Evolutionary conservation across 805 yeast species (phyloP), one percentile per base, ranked within the genome.

Genomic region (Lipomyces starkeyi): DNA sequence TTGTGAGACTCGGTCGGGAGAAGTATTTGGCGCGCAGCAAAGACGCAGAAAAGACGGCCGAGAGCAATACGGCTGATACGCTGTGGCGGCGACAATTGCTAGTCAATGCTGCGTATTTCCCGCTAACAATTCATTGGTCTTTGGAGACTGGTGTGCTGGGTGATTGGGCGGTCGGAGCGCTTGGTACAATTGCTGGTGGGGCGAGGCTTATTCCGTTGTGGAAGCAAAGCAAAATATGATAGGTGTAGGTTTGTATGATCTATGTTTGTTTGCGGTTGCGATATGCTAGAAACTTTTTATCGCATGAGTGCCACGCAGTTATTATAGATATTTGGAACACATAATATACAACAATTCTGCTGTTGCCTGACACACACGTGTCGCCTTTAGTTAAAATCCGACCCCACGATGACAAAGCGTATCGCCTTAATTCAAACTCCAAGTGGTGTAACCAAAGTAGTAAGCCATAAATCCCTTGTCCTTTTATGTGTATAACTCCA

Each of bases 91-190:
- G 74, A 57, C 68, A 72, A 52, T 67, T 80, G 25, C 63, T 77
- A 17, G 77, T 78, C 66, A 80, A 80, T 67, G 66, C 77, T n/a
- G 79, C 80, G 22, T 82, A 81, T 76, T 74, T 79, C 52, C 84
- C 84, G 4, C 72, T 81, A 58, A 78, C 83, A 2, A 71, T 79
- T 54, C 84, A 81, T 72, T 81, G 84, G 84, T 79, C 83, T 2
- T 69, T 78, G 11, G 75, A 76, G 62, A 67, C 61, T 2, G 84
- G 84, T 0, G 66, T 77, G 27, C 66, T 80, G 29, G 64, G 63
- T 32, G 77, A 78, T 29, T 66, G 72, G 49, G 66, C 69, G 35
- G 83, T 81, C 5, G 84, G 84, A 1, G 54, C 77, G 34, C 67
- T 81, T 35, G 84, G 84, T 1, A 71, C 82, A 1, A 53, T 75